Evolutionary conservation across 1,284 basidiomycete species (phyloP), one percentile per base, ranked within the genome.

Genomic region (Heterobasidion occidentale): DNA sequence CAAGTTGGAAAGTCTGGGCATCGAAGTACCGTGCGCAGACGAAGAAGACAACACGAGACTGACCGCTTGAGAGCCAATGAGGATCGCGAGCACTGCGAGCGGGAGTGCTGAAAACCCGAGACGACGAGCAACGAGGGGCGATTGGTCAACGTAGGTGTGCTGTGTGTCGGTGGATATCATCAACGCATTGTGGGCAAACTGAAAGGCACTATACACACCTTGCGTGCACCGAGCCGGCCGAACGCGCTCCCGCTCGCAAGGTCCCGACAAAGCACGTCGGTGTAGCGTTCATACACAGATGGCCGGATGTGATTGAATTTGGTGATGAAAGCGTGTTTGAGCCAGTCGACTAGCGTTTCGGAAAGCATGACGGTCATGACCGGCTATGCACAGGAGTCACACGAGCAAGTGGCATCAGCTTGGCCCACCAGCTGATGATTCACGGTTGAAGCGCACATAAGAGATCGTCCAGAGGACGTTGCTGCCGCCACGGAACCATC

Each of bases 241-340:
- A 86, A 76, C 36, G 84, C 81, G 56, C 89, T 92, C 45, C 86
- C 92, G 54, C 88, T 88, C 1, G 95, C 81, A 11, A 99, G 80
- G 68, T 99, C 97, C 47, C 92, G 88, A 65, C 96, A 98, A 0
- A 99, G 80, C 0, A 99, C 92, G 66, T 99, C 97, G 11, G 90
- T 93, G 71, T 94, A 99, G 11, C 97, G 81, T 59, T 94, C 94
- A 63, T 99, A 99, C 1, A 98, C 92, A 0, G 89, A 90, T 0
- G 95, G 94, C 1, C 96, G 86, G 55, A 99, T 95, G 66, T 95
- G 92, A 64, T 92, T 92, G 70, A 98, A 98, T 71, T 99, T 99
- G 55, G 95, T 96, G 66, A 99, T 98, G 74, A 99, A 99, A 1
- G 96, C 96, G 67, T 99, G 97, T 68, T 99, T 99, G 58, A 99